Evolutionary conservation across 1,284 basidiomycete genomes (phyloP), one percentile per base, ranked within the genome.

Genomic region (Clitocybe nebularis): DNA sequence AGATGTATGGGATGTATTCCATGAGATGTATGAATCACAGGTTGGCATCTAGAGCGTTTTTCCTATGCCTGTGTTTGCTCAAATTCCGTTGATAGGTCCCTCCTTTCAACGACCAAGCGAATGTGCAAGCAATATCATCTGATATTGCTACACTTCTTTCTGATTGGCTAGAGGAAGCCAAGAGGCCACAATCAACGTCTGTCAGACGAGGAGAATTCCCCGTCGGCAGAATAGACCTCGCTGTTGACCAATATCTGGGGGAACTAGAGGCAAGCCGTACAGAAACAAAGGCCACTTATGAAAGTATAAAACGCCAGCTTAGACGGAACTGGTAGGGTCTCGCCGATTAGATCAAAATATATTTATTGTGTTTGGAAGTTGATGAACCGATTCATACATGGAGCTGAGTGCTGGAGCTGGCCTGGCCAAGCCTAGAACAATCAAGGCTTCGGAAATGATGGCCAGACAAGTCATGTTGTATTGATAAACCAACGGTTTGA

Each of bases 11-110:
- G 86, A 91, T 52, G 79, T 88, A 19, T 74, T 93, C 49, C 84
- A 92, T 54, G 84, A 85, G 57, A 86, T 94, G 73, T 89, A 93
- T 49, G 85, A 90, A 55, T 88, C 87, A 25, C 87, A 90, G 68
- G 89, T 89, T 58, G 48, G 74, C 59, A 14, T 9, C 3, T 29
- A 20, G 11, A 6, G 5, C 3, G 8, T 40, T n/a, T 23, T 20
- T 24, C 23, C 26, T 5, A 17, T 19, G 40, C 41, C 21, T 17
- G 30, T 4, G 22, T 7, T 17, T 44, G 16, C 24, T 24, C 13
- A 39, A 24, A 20, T 41, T 19, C 13, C 8, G 10, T 13, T 20
- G 32, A 14, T 38, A 92, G 87, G 73, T 90, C 16, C 87, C 89
- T 13, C 89, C 89, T 8, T 92, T 89, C 69, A 88, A 89, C 55